Evolutionary conservation across 306 rosid species (phyloP).

Genomic region (Crataegus laevigata): DNA sequence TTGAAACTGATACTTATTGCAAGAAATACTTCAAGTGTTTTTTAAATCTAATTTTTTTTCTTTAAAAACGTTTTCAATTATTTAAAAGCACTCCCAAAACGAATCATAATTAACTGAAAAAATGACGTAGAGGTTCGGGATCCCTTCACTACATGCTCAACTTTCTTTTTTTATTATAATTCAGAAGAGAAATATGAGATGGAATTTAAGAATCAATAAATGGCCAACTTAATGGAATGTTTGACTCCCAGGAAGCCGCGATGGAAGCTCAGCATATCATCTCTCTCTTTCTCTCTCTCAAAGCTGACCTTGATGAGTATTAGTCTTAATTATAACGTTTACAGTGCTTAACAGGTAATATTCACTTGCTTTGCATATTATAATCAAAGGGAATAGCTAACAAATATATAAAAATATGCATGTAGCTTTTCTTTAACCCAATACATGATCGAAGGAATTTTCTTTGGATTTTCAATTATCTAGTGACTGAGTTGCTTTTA

Average conservation of each 20-base stretch:
- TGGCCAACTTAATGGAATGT: slow-evolving; percentile 40
- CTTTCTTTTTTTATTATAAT: neutral
- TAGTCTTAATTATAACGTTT: slow-evolving; percentile 21
- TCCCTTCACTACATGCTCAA: neutral
- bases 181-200: slow-evolving; percentile 14
- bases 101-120: no score
- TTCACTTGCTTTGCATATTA: slow-evolving; percentile 26
- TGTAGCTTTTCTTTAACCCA: slow-evolving; percentile 21
- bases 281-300: slow-evolving; percentile 10
- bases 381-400: slow-evolving; percentile 8
- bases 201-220: slow-evolving; percentile 32
- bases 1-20: no score
- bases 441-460: slow-evolving; percentile 75
- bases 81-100: no score
- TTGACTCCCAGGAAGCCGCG: slow-evolving; percentile 36
- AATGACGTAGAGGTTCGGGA: no score
- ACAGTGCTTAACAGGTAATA: slow-evolving; percentile 48
- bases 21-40: no score
- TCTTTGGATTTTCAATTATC: slow-evolving; percentile 29
- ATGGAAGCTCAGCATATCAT: slow-evolving; percentile 11
- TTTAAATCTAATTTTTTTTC: no score
- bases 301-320: slow-evolving; percentile 20
- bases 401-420: neutral
- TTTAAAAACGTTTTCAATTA: no score
- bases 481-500: slow-evolving; percentile 16